phyloP scores from a whole-genome alignment of 176 grass and related monocot species.

The Oryza brachyantha region DNA sequence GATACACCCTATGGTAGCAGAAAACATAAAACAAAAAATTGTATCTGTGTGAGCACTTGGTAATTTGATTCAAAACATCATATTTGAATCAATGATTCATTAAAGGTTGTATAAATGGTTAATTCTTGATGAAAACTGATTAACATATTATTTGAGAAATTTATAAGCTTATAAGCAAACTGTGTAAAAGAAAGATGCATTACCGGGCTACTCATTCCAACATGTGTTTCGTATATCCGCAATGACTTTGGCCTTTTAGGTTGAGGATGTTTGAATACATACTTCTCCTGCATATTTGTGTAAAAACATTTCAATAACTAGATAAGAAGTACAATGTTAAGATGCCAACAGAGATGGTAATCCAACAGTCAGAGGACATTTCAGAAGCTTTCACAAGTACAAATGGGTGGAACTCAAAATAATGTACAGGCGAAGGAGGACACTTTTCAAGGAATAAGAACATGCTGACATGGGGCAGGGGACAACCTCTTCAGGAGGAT shows the following conservation, averaged over 20 bases:
- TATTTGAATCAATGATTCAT: not conserved
- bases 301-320: conserved; percentile 24
- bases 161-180: no score
- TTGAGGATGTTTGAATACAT: conserved; percentile 85
- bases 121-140: not conserved
- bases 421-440: not conserved
- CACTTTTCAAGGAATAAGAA: not conserved
- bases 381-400: not conserved
- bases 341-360: not conserved
- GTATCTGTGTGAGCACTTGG: not conserved
- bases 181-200: conserved; percentile 27
- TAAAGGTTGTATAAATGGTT: not conserved
- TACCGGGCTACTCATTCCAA: conserved; percentile 99
- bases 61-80: not conserved
- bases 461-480: not conserved
- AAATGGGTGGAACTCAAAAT: conserved; percentile 12
- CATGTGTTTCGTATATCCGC: conserved; percentile 94
- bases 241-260: conserved; percentile 93
- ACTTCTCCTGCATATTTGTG: conserved; percentile 73
- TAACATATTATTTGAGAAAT: no score
- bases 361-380: not conserved
- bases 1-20: not conserved
- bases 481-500: conserved; percentile 82
- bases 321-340: not conserved
- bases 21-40: not conserved